Percentiles rank a stretch among this genome's conserved stretches.
Evolutionary conservation across 352 stramenopile species (phyloP).

Genomic region (Pythium phragmiticola): DNA sequence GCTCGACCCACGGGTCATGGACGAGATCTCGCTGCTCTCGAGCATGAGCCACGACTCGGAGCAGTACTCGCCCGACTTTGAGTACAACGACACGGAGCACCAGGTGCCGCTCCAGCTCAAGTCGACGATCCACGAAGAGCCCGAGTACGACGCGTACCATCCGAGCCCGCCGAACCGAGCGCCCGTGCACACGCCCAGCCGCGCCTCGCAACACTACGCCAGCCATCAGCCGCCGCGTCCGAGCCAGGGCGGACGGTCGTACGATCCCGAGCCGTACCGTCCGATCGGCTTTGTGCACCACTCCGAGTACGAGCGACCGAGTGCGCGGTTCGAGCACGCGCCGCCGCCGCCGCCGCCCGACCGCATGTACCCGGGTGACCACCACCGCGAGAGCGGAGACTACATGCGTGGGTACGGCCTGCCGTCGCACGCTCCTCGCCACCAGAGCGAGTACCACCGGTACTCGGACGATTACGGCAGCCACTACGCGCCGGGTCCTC

Average conservation of each 20-base stretch:
- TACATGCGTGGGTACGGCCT: slow-evolving; percentile 1
- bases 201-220: neutral
- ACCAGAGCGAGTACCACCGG: slow-evolving; percentile 2
- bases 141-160: neutral
- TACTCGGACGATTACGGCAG: slow-evolving; percentile 17
- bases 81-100: slow-evolving; percentile 7
- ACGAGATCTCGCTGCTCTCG: slow-evolving; percentile 24
- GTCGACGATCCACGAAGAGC: slow-evolving; percentile 12
- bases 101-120: slow-evolving; percentile 10
- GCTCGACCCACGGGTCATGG: slow-evolving; percentile 24
- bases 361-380: slow-evolving; percentile 1
- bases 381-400: slow-evolving; percentile 1
- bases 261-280: slow-evolving; percentile 15
- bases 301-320: slow-evolving; percentile 13
- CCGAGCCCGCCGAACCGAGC: neutral
- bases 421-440: neutral
- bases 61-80: neutral
- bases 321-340: neutral
- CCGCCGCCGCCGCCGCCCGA: neutral
- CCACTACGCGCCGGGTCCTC: slow-evolving; percentile 7
- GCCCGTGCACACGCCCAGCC: neutral
- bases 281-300: slow-evolving; percentile 14
- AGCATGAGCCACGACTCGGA: slow-evolving; percentile 30
- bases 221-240: neutral
- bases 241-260: neutral